Base-by-base conservation (phyloP, 1,284 basidiomycete genomes). In the Cystobasidiaceae sp. region DNA sequence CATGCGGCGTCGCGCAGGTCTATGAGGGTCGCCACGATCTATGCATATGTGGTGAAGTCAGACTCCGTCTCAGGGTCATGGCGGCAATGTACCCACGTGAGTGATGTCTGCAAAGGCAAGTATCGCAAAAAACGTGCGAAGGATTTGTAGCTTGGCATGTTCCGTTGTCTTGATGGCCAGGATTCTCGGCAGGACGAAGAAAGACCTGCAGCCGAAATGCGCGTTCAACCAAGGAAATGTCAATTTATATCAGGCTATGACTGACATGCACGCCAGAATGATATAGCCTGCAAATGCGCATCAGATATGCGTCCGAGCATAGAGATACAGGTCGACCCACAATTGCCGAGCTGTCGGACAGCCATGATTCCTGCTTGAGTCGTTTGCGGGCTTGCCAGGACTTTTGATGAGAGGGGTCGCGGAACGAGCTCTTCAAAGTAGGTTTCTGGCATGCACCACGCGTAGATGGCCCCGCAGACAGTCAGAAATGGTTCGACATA, bases 261-360 rank as follows among this genome's bases (percentile, higher is more conserved):
- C 30, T 30, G 9, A 61, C 59, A 78, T 69, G 60, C 79, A 65
- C 0, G 77, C 77, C 13, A 79, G 68, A 7, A 79, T 71, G 56
- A 78, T 69, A 71, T 78, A 79, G 67, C 77, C 78, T 78, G 62
- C 0, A 11, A n/a, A n/a, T n/a, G n/a, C n/a, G n/a, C n/a, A n/a
- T n/a, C n/a, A n/a, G n/a, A n/a, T n/a, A n/a, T n/a, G n/a, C n/a
- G n/a, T n/a, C n/a, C n/a, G n/a, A n/a, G n/a, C n/a, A n/a, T n/a
- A n/a, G n/a, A n/a, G n/a, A n/a, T n/a, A n/a, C n/a, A n/a, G n/a
- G n/a, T n/a, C n/a, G n/a, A n/a, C 76, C 56, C 49, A 78, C 79
- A 78, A 25, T 72, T 76, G 1, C 78, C 79, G n/a, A 80, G 71
- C 37, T 75, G 75, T 0, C 74, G 70, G 3, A 76, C 70, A 0